These are phyloP conservation scores for Pyrenophora tritici-repentis DNA, from an alignment of 2,329 filamentous ascomycete species.

Conservation along the genomic window DNA sequence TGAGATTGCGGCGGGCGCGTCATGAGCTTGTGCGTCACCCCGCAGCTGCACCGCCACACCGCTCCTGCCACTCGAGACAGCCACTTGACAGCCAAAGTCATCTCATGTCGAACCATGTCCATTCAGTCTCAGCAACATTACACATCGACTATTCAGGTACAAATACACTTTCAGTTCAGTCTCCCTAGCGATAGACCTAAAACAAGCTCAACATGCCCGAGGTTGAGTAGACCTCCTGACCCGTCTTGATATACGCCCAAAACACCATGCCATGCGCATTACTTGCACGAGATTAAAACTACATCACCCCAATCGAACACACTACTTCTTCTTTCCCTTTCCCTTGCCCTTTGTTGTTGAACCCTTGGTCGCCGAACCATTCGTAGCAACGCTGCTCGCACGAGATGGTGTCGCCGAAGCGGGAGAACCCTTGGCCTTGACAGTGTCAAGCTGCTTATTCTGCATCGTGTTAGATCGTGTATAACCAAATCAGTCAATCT, in stretches of 20 bases:
- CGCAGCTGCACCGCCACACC: conserved; percentile 8
- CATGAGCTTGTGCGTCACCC: conserved; percentile 18
- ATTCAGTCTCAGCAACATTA: not conserved
- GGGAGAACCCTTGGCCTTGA: conserved; percentile 77
- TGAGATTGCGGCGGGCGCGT: conserved; percentile 8
- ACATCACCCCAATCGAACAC: not conserved
- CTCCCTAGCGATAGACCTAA: not conserved
- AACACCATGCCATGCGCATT: conserved; percentile 3
- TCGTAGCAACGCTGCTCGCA: conserved; percentile 86
- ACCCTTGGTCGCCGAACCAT: conserved; percentile 61
- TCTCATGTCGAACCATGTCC: not conserved
- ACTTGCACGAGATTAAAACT: no score
- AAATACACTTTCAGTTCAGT: not conserved
- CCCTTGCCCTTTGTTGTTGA: conserved; percentile 58
- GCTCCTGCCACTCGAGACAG: not conserved
- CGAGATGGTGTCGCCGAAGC: conserved; percentile 79
- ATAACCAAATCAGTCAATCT: not conserved
- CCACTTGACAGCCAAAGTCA: not conserved
- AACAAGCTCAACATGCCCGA: conserved; percentile 1
- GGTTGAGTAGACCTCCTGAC: not conserved
- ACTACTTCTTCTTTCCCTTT: conserved; percentile 57
- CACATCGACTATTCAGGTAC: not conserved
- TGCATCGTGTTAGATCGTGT: conserved; percentile 49
- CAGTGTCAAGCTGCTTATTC: conserved; percentile 91
- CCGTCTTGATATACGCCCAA: conserved; percentile 3